Evolutionary conservation across 257 asterid species (phyloP).

Genomic region (Thymus mandschuricus): DNA sequence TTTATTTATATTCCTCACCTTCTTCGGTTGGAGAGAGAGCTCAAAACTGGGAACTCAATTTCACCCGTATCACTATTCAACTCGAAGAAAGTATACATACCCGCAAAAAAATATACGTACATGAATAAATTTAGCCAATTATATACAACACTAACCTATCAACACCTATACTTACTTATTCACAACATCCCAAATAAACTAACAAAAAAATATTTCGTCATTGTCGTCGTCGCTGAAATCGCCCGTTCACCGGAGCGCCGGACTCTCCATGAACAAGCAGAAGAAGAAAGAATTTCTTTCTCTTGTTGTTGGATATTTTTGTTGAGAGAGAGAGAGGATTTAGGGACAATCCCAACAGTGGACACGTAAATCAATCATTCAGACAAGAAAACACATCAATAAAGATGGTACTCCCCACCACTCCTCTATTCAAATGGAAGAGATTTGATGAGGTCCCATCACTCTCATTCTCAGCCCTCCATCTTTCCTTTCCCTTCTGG

Average conservation of each 20-base stretch:
- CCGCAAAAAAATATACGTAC: background rate
- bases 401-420: conserved; percentile 14
- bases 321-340: background rate
- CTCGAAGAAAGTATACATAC: conserved; percentile 6
- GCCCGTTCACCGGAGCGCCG: too few species aligned
- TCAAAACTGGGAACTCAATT: background rate
- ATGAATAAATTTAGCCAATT: background rate
- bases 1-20: background rate
- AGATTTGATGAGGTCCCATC: conserved; percentile 21
- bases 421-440: background rate
- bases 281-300: background rate
- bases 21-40: background rate
- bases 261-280: background rate
- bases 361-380: conserved; percentile 22
- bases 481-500: background rate
- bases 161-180: conserved; percentile 5
- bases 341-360: conserved; percentile 8
- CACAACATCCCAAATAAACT: background rate
- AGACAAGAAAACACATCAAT: conserved; percentile 11
- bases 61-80: background rate
- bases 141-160: conserved; percentile 19
- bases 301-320: background rate
- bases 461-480: background rate
- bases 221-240: background rate
- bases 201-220: background rate